These are phyloP conservation scores for Annona cherimola DNA, from an alignment of 164 flowering plant species.

Conservation along the genomic window DNA sequence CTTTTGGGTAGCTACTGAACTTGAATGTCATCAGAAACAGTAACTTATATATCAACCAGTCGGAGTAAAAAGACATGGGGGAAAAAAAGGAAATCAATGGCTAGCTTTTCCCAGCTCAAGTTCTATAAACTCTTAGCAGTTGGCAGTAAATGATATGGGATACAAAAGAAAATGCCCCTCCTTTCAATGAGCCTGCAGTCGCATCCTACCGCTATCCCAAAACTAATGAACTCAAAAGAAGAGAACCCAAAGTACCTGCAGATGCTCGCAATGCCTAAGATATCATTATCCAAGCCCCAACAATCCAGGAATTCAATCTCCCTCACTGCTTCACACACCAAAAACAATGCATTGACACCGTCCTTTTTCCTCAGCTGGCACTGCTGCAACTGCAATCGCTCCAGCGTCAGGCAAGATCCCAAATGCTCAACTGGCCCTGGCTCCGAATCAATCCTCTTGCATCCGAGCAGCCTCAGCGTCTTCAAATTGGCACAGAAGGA, in stretches of 20 bases:
- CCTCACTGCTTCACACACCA: slow-evolving; percentile 50
- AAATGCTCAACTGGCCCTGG: slow-evolving; percentile 63
- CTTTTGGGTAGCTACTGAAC: no score
- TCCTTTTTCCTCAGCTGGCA: slow-evolving; percentile 75
- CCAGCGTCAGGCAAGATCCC: slow-evolving; percentile 65
- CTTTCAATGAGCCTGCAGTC: no score
- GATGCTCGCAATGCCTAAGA: slow-evolving; percentile 47
- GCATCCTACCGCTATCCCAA: no score
- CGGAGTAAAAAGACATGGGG: no score
- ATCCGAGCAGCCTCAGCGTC: slow-evolving; percentile 67
- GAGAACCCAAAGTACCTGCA: slow-evolving; percentile 55
- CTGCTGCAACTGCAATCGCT: slow-evolving; percentile 61
- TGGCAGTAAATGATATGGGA: no score
- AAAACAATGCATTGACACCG: slow-evolving; percentile 52
- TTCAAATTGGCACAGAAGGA: slow-evolving; percentile 77
- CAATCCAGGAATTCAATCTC: slow-evolving; percentile 70
- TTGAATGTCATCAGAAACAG: no score
- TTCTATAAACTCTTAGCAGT: no score
- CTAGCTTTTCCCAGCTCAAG: no score
- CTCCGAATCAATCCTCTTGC: slow-evolving; percentile 55
- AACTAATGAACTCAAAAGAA: background rate
- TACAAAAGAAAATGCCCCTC: no score
- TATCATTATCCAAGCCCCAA: slow-evolving; percentile 80
- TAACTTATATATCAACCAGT: no score
- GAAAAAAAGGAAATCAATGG: no score